A percentile compares a stretch with the other conserved stretches of the same genome.
These are phyloP conservation scores for Spiromastix sp. DNA, from an alignment of 2,329 filamentous ascomycete species.

Conservation along the genomic window DNA sequence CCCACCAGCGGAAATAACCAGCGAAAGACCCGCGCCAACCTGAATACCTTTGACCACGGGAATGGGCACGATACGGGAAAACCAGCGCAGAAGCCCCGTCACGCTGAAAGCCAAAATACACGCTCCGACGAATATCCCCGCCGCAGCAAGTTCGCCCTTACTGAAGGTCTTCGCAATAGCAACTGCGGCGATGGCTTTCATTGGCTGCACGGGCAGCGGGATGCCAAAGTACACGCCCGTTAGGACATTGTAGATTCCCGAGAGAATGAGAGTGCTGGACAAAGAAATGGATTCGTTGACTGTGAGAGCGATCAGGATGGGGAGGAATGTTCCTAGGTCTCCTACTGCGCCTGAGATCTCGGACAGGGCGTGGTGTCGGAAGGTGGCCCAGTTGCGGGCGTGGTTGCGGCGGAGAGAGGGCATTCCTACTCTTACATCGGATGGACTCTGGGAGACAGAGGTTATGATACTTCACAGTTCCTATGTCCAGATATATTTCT, in stretches of 20 bases:
- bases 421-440: no score
- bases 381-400: conserved; percentile 44
- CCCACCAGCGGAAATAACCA: conserved; percentile 66
- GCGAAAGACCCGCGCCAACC: conserved; percentile 75
- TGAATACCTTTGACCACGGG: conserved; percentile 93
- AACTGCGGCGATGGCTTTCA: conserved; percentile 83
- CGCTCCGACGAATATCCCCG: conserved; percentile 66
- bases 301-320: conserved; percentile 77
- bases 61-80: conserved; percentile 65
- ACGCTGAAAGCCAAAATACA: conserved; percentile 66
- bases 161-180: conserved; percentile 63
- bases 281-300: conserved; percentile 69
- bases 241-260: conserved; percentile 73
- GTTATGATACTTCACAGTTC: no score
- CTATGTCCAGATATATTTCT: no score
- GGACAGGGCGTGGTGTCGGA: conserved; percentile 47
- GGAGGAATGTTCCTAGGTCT: conserved; percentile 81
- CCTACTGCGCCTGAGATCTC: conserved; percentile 85
- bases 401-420: conserved; percentile 14
- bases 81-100: conserved; percentile 67
- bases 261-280: conserved; percentile 75
- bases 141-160: conserved; percentile 63
- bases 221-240: conserved; percentile 79
- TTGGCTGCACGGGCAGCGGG: conserved; percentile 81
- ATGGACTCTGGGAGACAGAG: no score